phyloP scores from a whole-genome alignment of 139 green algal species.

The Micractinium sp. region DNA sequence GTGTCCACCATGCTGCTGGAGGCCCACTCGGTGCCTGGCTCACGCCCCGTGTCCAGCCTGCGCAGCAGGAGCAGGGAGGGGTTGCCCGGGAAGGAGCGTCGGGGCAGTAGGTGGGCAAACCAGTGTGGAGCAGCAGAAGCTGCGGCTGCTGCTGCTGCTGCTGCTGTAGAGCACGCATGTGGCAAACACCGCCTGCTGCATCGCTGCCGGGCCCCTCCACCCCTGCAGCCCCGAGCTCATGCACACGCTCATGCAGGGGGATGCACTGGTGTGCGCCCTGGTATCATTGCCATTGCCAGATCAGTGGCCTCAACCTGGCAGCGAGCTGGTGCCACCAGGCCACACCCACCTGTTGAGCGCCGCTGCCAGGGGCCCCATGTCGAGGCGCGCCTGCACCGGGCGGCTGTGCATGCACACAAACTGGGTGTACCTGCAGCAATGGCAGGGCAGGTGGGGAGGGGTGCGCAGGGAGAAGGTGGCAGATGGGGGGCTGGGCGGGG shows the following conservation, averaged over 20 bases:
- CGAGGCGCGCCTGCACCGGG: conserved; percentile 62
- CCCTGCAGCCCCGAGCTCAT: too few relatives aligned
- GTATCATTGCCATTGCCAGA: too few relatives aligned
- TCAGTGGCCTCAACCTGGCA: too few relatives aligned
- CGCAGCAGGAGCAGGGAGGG: neutral
- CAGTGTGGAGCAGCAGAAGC: too few relatives aligned
- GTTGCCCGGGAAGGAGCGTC: too few relatives aligned
- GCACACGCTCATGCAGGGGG: too few relatives aligned
- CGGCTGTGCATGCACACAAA: conserved; percentile 62
- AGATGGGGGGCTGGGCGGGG: neutral
- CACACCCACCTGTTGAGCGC: conserved; percentile 60
- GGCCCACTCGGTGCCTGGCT: conserved; percentile 28
- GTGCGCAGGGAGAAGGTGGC: neutral
- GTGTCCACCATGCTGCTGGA: conserved; percentile 44
- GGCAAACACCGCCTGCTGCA: too few relatives aligned
- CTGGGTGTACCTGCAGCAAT: conserved; percentile 68
- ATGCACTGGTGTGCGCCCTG: too few relatives aligned
- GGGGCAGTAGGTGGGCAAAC: too few relatives aligned
- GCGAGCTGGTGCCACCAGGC: neutral
- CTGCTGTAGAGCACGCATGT: neutral
- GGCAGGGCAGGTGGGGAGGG: neutral
- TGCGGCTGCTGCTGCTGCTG: neutral
- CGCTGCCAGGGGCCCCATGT: conserved; percentile 61
- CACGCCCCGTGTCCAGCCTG: conserved; percentile 45
- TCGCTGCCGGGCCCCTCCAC: too few relatives aligned